phyloP scores from a whole-genome alignment of 768 basidiomycete species.

The Lanmaoa pseudosensibilis region DNA sequence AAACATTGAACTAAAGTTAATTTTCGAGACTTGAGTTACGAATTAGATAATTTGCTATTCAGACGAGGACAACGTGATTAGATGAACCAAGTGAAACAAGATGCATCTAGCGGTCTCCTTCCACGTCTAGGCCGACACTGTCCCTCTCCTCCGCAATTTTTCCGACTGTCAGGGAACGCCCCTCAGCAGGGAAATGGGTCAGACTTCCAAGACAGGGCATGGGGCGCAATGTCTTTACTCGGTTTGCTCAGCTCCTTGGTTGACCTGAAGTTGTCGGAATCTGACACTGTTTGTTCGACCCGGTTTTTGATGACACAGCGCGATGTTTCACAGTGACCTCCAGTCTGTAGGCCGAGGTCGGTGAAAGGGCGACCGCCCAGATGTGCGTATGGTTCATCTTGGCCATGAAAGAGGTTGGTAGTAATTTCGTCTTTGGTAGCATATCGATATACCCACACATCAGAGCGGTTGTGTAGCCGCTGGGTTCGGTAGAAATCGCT shows the following conservation, averaged over 20 bases:
- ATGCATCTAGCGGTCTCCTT: not conserved
- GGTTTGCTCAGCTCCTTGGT: not conserved
- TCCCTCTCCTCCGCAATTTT: conserved; percentile 5
- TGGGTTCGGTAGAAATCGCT: conserved; percentile 17
- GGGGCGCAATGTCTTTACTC: not conserved
- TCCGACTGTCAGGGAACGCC: not conserved
- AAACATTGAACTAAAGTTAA: conserved; percentile 16
- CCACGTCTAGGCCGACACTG: not conserved
- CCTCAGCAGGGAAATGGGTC: not conserved
- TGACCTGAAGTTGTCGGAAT: not conserved
- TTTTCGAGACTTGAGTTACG: conserved; percentile 7
- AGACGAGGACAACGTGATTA: conserved; percentile 1
- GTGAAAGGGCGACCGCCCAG: not conserved
- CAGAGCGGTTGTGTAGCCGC: not conserved
- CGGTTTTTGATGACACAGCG: conserved; percentile 9
- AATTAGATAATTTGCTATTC: conserved; percentile 30
- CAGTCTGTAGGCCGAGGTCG: not conserved
- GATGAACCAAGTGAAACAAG: conserved; percentile 15
- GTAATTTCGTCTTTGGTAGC: conserved; percentile 32
- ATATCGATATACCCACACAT: conserved; percentile 33
- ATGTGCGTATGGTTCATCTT: conserved; percentile 13
- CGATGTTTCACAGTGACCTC: conserved; percentile 1
- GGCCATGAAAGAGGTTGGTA: conserved; percentile 26
- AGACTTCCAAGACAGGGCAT: not conserved
- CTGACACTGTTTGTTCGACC: conserved; percentile 6